Conservation (phyloP, 257 asterid genomes). For the Solanum sejunctum region DNA sequence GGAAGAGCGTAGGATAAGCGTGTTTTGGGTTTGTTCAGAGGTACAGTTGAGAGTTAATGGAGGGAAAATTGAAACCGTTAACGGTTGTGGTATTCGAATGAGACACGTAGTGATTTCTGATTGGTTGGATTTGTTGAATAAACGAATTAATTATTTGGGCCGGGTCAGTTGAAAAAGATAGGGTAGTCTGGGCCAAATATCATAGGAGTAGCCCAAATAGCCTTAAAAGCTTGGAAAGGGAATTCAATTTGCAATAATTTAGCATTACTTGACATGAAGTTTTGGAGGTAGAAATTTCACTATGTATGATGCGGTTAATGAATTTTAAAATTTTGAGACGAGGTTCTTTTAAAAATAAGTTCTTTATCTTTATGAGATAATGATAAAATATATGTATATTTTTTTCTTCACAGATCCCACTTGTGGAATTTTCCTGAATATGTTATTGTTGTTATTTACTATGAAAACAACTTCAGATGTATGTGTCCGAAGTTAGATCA, state of each 20-base stretch:
- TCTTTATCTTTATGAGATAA: too few species aligned
- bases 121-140: background rate
- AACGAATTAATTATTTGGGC: background rate
- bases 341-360: too few species aligned
- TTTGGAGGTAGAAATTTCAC: background rate
- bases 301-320: background rate
- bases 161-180: background rate
- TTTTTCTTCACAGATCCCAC: too few species aligned
- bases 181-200: background rate
- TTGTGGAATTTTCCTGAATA: too few species aligned
- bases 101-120: conserved; percentile 41
- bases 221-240: background rate
- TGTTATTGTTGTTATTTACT: too few species aligned
- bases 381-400: too few species aligned
- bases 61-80: conserved; percentile 49
- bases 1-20: background rate
- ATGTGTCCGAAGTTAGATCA: background rate
- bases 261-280: too few species aligned
- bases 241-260: too few species aligned
- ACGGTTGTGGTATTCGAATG: conserved; percentile 44
- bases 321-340: too few species aligned
- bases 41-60: conserved; percentile 23
- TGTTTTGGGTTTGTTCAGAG: background rate
- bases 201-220: background rate
- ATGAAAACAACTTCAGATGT: background rate